Percentiles rank a stretch among this genome's conserved stretches.
Evolutionary conservation across 371 early-diverging fungal genomes (phyloP).

Genomic region (Syncephalastrum racemosum): DNA sequence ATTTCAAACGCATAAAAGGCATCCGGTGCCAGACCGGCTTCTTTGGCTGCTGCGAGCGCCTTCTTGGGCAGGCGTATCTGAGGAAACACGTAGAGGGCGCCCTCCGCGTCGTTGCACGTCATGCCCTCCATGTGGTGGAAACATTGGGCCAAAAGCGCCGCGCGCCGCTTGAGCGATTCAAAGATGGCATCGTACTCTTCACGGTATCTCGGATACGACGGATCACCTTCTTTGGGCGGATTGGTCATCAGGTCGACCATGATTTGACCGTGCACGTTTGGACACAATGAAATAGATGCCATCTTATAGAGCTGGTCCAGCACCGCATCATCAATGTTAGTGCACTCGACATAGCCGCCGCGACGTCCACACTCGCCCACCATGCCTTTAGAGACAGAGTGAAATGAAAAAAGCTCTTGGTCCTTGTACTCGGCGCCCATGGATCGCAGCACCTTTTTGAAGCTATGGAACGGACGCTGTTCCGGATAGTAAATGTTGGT

Average conservation of each 20-base stretch:
- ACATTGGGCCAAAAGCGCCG: slow-evolving; percentile 69
- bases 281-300: slow-evolving; percentile 89
- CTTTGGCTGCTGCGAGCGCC: slow-evolving; percentile 74
- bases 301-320: slow-evolving; percentile 90
- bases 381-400: slow-evolving; percentile 97
- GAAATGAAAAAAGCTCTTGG: slow-evolving; percentile 63
- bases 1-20: slow-evolving; percentile 85
- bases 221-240: slow-evolving; percentile 83
- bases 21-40: slow-evolving; percentile 74
- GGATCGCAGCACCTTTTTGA: slow-evolving; percentile 82
- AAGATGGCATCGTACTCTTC: slow-evolving; percentile 76
- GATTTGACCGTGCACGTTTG: slow-evolving; percentile 84
- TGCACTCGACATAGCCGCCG: slow-evolving; percentile 96
- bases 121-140: slow-evolving; percentile 87
- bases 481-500: slow-evolving; percentile 83
- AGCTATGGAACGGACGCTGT: slow-evolving; percentile 86
- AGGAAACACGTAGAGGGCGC: slow-evolving; percentile 97
- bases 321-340: slow-evolving; percentile 74
- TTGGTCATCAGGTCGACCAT: slow-evolving; percentile 94
- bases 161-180: slow-evolving; percentile 80
- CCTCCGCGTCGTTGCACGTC: slow-evolving; percentile 85
- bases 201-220: slow-evolving; percentile 73
- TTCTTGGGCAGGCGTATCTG: slow-evolving; percentile 69
- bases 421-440: slow-evolving; percentile 62
- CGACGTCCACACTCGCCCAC: slow-evolving; percentile 98